Base-by-base conservation (phyloP, 768 basidiomycete genomes). In the Phanerochaete sordida region DNA sequence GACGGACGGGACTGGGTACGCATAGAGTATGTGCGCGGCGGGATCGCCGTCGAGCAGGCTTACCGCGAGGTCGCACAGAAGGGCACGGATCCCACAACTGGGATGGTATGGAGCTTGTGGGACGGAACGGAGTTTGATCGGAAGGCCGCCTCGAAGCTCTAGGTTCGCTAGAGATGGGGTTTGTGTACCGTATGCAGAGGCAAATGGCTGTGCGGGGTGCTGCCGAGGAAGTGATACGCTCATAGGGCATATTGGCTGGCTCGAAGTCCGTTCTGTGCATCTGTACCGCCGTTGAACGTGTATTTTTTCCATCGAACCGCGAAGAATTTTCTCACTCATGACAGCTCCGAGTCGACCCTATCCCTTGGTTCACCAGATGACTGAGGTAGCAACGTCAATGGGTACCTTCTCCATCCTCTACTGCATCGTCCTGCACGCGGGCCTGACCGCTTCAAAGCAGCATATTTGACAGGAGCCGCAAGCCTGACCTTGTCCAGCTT, bases 21-120 rank as follows among this genome's bases (percentile, higher is more conserved):
- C 53, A 67, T 88, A 48, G 78, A 81, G 61, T 74, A 78, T 30
- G 75, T 80, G 8, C 75, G 66, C 64, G 85, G 85, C 2, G 76
- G 74, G 2, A 68, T 76, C 23, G 72, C 65, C 12, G 85, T 88
- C 26, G 76, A 77, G 67, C 62, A 64, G 35, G 80, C 77, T 15
- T 89, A 87, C 62, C 74, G 76, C 48, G 68, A 71, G 30, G 73
- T 85, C 39, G 73, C 75, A 19, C 73, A 70, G 56, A 69, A 70
- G 8, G 83, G 84, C 0, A 65, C 87, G 43, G 77, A 75, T n/a
- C 82, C 86, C 8, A 78, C 82, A 33, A 76, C 73, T 50, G 87
- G 86, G 1, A 74, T 80, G 45, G 74, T 88, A 50, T 88, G 87
- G 84, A 87, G 85, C 64, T 64, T 89, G 67, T 89, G 87, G 86